These are phyloP conservation scores for Ciborinia camelliae DNA, from an alignment of 2,329 filamentous ascomycete species.

Conservation along the genomic window DNA sequence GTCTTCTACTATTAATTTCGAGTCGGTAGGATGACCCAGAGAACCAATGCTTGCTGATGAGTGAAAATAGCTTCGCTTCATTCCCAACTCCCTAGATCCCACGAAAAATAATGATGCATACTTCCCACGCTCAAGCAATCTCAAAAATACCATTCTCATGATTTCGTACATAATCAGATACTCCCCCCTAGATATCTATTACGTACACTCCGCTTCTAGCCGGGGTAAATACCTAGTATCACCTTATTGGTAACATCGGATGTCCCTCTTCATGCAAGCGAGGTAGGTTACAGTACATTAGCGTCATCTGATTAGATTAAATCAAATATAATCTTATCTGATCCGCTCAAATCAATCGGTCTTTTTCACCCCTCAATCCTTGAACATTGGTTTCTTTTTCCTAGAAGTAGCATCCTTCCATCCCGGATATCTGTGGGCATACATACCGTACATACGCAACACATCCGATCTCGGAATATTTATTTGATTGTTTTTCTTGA, in stretches of 20 bases:
- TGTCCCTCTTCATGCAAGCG: slow-evolving; percentile 3
- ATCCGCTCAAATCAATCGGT: neutral
- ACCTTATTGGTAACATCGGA: neutral
- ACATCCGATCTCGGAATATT: neutral
- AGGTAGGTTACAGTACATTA: too few species aligned
- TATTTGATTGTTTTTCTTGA: neutral
- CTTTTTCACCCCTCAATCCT: neutral
- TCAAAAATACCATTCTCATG: neutral
- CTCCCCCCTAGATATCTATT: neutral
- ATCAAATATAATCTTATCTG: slow-evolving; percentile 9
- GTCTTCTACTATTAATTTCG: neutral
- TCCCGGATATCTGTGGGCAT: neutral
- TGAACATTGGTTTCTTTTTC: neutral
- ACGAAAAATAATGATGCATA: neutral
- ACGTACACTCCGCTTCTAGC: slow-evolving; percentile 1
- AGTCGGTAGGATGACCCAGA: neutral
- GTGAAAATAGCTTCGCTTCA: too few species aligned
- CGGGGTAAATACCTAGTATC: neutral
- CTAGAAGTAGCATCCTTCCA: neutral
- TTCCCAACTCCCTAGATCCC: too few species aligned
- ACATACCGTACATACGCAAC: neutral
- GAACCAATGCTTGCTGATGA: too few species aligned
- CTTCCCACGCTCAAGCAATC: too few species aligned
- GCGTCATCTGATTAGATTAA: slow-evolving; percentile 17
- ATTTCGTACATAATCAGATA: too few species aligned